Conservation (phyloP, 768 basidiomycete species). For the Cyathus striatus region DNA sequence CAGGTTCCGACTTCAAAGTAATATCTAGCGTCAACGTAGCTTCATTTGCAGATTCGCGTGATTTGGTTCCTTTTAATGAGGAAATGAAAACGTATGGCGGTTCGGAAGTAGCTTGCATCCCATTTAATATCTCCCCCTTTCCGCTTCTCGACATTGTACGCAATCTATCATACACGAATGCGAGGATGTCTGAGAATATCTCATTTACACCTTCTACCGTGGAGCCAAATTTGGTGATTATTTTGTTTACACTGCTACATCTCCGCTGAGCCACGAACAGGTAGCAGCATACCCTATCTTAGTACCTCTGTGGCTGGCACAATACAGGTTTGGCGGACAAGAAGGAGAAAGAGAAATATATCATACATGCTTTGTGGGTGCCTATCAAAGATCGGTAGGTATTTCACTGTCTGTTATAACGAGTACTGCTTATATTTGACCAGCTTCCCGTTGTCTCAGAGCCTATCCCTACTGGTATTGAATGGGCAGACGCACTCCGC, state of each 20-base stretch:
- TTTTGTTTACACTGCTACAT: conserved; percentile 3
- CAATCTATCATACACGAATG: conserved; percentile 26
- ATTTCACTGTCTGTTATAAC: neutral
- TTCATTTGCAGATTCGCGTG: conserved; percentile 18
- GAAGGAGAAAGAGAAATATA: neutral
- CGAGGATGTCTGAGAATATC: conserved; percentile 29
- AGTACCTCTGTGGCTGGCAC: conserved; percentile 57
- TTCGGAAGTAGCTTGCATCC: conserved; percentile 47
- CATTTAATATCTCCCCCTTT: conserved; percentile 52
- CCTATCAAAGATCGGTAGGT: neutral
- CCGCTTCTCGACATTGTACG: conserved; percentile 33
- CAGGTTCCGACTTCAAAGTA: conserved; percentile 40
- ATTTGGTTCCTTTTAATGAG: conserved; percentile 43
- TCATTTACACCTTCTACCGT: conserved; percentile 39
- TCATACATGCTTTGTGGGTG: neutral
- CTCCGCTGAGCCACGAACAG: conserved; percentile 20
- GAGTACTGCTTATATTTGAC: neutral
- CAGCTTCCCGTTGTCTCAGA: neutral
- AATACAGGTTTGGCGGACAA: conserved; percentile 28
- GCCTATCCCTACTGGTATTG: neutral
- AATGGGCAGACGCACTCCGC: neutral
- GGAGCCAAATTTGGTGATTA: conserved; percentile 38
- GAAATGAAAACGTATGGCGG: conserved; percentile 44
- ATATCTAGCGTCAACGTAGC: conserved; percentile 33
- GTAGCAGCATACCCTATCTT: conserved; percentile 58